Conservation (phyloP, 257 asterid genomes). For the Solanum habrochaites region DNA sequence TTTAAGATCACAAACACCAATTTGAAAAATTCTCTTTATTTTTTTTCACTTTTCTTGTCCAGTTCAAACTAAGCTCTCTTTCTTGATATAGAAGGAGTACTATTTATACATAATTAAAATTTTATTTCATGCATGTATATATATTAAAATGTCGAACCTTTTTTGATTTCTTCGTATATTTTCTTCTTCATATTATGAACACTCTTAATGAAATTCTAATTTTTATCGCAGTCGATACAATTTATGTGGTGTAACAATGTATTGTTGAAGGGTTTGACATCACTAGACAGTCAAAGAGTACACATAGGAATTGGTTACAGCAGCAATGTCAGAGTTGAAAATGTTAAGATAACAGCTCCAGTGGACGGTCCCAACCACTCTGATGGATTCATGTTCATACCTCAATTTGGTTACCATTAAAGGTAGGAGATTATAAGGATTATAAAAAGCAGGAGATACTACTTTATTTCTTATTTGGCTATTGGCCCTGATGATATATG, state of each 20-base stretch:
- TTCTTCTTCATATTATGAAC: no score
- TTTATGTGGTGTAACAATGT: not conserved
- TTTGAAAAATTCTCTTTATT: no score
- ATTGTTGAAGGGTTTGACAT: not conserved
- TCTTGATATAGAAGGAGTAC: no score
- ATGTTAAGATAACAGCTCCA: not conserved
- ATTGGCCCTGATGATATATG: slow-evolving; percentile 1
- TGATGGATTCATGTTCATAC: slow-evolving; percentile 1
- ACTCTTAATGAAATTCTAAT: rapidly evolving
- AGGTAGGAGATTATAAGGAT: no score
- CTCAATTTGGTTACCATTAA: not conserved
- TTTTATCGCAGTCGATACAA: not conserved
- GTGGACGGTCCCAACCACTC: slow-evolving; percentile 5
- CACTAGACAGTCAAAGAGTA: not conserved
- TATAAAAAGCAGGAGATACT: not conserved
- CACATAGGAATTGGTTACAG: not conserved
- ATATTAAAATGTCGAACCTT: no score
- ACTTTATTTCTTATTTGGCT: not conserved
- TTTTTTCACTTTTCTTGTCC: no score
- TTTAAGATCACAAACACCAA: no score
- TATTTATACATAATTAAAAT: no score
- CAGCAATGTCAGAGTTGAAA: not conserved
- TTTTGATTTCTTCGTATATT: no score
- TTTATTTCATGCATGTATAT: no score
- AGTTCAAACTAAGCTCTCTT: no score